A percentile compares a stretch with the other conserved stretches of the same genome.
These are phyloP conservation scores for Xylaria sp. DNA, from an alignment of 2,329 filamentous ascomycete genomes.

Conservation along the genomic window DNA sequence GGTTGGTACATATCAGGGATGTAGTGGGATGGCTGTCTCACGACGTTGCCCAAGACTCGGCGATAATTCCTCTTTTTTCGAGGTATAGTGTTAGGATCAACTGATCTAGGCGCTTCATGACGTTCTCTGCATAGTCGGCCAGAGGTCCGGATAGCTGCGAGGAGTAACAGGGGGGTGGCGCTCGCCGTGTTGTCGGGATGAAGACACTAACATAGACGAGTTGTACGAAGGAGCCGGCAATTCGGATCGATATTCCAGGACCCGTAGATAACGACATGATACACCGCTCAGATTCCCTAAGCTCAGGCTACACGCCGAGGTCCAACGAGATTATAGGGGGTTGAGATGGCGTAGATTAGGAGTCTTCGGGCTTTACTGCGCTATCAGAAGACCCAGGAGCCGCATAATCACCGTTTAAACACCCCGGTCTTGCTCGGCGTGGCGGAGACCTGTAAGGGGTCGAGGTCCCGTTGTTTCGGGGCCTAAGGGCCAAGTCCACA, in stretches of 20 bases:
- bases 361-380: not conserved
- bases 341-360: not conserved
- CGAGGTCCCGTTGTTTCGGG: conserved; percentile 22
- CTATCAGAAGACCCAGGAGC: not conserved
- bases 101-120: not conserved
- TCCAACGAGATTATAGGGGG: conserved; percentile 15
- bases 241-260: conserved; percentile 21
- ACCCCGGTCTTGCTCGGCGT: conserved; percentile 15
- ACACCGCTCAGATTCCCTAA: not conserved
- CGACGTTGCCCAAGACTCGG: not conserved
- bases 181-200: not conserved
- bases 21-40: conserved; percentile 3
- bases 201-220: not conserved
- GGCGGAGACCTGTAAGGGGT: conserved; percentile 14
- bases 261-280: not conserved
- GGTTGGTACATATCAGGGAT: not conserved
- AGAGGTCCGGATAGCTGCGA: not conserved
- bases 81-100: not conserved
- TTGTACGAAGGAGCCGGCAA: conserved; percentile 2
- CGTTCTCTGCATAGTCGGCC: not conserved
- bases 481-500: conserved; percentile 7
- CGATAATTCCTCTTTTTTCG: not conserved
- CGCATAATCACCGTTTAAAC: not conserved
- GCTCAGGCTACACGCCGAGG: not conserved
- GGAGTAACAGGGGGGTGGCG: not conserved